Base-by-base conservation (phyloP, 495 filamentous ascomycete genomes). In the Neurospora africana region DNA sequence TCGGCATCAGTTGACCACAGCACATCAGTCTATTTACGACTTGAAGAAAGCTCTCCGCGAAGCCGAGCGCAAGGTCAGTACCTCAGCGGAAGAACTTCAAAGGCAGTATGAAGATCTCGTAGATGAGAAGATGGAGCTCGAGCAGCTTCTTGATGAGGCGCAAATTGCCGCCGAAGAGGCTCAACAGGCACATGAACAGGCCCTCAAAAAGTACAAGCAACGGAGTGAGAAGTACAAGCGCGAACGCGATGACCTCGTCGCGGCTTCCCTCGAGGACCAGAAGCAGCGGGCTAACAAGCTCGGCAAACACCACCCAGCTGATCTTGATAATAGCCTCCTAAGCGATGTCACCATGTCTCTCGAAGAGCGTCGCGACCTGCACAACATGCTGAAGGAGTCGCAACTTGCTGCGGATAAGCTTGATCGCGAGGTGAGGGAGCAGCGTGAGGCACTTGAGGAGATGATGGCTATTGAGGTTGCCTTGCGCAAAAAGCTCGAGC, bases 51-150 rank as follows among this genome's bases (percentile, higher is more conserved):
- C 81, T 17, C 77, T 83, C 7, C 76, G 78, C 30, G 80, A 81
- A 4, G 77, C 76, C 10, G 94, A 97, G 78, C 88, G 90, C 78
- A 95, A 92, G 30, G 91, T 93, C 0, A 82, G 96, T 15, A 93
- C 93, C 2, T 86, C 94, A 72, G 93, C 95, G 79, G 90, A 87
- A 4, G 87, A 97, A 67, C 89, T 97, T 40, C 87, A 94, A 68
- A 88, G 91, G 70, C 93, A 91, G 5, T 79, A 97, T 58, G 93
- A 97, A 78, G 93, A 97, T 77, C 83, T 97, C 15, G 94, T 95
- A 80, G 93, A 98, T 80, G 90, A 92, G 27, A 96, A 95, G 81
- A 90, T 96, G 27, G 93, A 91, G 0, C 85, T 97, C 15, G 92
- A 95, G 77, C 76, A 83, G 21, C 90, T 93, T 76, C 91, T 98